These are phyloP conservation scores for Emmonsia crescens DNA, from an alignment of 2,329 filamentous ascomycete species.

Conservation along the genomic window DNA sequence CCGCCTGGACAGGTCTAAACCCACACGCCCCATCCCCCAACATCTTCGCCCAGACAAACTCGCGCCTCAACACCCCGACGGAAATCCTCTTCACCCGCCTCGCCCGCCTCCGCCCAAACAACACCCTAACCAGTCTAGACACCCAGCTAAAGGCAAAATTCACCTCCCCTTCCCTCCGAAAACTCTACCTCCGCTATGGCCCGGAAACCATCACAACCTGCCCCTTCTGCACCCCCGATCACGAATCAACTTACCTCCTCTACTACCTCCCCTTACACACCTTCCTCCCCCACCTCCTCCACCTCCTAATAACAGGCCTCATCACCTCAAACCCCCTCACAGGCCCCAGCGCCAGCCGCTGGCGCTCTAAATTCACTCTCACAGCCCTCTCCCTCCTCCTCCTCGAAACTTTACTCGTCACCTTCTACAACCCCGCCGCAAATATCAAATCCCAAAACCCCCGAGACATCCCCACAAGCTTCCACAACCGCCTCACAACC, in stretches of 20 bases:
- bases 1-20: conserved; percentile 40
- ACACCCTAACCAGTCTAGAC: conserved; percentile 44
- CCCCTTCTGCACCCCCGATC: conserved; percentile 68
- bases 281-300: conserved; percentile 65
- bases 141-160: conserved; percentile 57
- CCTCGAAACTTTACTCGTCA: conserved; percentile 51
- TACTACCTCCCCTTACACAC: conserved; percentile 64
- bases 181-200: conserved; percentile 77
- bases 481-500: conserved; percentile 39
- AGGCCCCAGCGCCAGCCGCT: conserved; percentile 52
- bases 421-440: conserved; percentile 46
- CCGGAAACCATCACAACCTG: conserved; percentile 63
- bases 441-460: neutral
- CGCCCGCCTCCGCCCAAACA: conserved; percentile 29
- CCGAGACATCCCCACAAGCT: conserved; percentile 17
- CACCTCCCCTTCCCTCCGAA: conserved; percentile 57
- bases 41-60: conserved; percentile 65
- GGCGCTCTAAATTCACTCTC: conserved; percentile 61
- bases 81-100: conserved; percentile 77
- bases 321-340: conserved; percentile 60
- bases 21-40: conserved; percentile 47
- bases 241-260: conserved; percentile 60
- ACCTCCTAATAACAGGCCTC: conserved; percentile 60
- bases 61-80: conserved; percentile 73
- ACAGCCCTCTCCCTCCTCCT: conserved; percentile 47